Conservation (phyloP, 2,329 filamentous ascomycete species). For the Malbranchea zuffiana region DNA sequence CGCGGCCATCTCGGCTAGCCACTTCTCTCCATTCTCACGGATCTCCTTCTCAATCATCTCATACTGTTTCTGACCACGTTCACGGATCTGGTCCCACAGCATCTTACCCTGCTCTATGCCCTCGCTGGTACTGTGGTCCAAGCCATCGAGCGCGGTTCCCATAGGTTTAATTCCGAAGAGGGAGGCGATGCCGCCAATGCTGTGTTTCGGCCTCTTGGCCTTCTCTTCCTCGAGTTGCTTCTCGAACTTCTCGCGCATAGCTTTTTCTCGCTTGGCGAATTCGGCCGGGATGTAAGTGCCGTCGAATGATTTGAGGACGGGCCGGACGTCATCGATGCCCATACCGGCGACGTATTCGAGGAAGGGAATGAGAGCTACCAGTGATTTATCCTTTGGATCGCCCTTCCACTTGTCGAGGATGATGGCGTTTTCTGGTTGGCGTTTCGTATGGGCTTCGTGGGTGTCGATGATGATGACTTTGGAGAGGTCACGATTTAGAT, state of each 20-base stretch:
- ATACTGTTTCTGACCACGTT: conserved; percentile 84
- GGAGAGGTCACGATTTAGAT: conserved; percentile 87
- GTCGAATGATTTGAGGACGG: conserved; percentile 76
- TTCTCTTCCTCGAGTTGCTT: conserved; percentile 61
- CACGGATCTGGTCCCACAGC: conserved; percentile 86
- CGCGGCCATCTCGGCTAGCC: conserved; percentile 85
- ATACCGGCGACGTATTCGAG: conserved; percentile 94
- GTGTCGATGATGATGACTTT: conserved; percentile 95
- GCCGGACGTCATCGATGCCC: conserved; percentile 77
- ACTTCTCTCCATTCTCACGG: conserved; percentile 83
- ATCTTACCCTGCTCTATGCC: conserved; percentile 89
- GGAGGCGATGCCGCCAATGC: conserved; percentile 57
- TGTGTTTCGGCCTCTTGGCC: conserved; percentile 48
- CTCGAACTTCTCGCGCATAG: conserved; percentile 74
- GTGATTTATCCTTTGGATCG: conserved; percentile 67
- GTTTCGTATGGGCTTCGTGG: conserved; percentile 65
- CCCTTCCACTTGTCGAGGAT: conserved; percentile 84
- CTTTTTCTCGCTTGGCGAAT: conserved; percentile 77
- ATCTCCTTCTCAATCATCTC: conserved; percentile 83
- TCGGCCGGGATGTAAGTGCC: conserved; percentile 82
- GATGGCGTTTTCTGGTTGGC: conserved; percentile 95
- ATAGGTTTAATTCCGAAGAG: conserved; percentile 67
- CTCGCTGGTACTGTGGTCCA: conserved; percentile 56
- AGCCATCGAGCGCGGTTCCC: conserved; percentile 47
- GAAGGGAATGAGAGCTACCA: conserved; percentile 87